Evolutionary conservation across 2,329 filamentous ascomycete species (phyloP), one percentile per base, ranked within the genome.

Genomic region (Penicillium sp.): DNA sequence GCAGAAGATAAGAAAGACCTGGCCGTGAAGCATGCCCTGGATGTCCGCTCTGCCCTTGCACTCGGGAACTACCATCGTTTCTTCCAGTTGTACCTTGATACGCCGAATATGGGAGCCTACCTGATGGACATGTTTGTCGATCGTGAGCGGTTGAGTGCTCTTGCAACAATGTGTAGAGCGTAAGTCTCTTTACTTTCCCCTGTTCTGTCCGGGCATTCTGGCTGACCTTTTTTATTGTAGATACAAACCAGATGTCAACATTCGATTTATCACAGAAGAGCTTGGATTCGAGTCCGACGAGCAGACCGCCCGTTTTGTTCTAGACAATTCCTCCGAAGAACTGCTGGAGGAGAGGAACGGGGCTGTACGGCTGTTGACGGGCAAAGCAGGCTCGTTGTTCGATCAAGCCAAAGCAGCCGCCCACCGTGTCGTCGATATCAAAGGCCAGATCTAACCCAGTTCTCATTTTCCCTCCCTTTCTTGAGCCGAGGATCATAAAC

Each of bases 71-170:
- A 97, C 75, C 93, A 99, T 79, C 93, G 86, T 74, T 97, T 99
- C 77, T 97, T 99, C 84, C 90, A 91, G 79, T 85, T 99, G 44
- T 99, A 97, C 75, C 86, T 95, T 65, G 88, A 93, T 73, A 92
- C 92, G 25, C 92, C 92, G 50, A 95, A 96, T 70, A 96, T 99
- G 92, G 93, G 94, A 60, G 92, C 90, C 67, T 97, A 97, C 77
- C 84, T 99, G 50, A 96, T 99, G 90, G 94, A 99, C 80, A 97
- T 96, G 91, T 97, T 99, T 80, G 89, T 97, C 74, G 87, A 87
- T 70, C 88, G 94, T 72, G 93, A 99, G 80, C 90, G 94, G 69
- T 85, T 99, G 65, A 87, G 89, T 71, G 94, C 94, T 64, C 79
- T 99, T 72, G 88, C 91, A 74, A 91, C 88, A 74, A 94, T 99